A percentile compares a stretch with the other conserved stretches of the same genome.
phyloP scores from a whole-genome alignment of 2,329 filamentous ascomycete genomes.

The Podosphaera xanthii region DNA sequence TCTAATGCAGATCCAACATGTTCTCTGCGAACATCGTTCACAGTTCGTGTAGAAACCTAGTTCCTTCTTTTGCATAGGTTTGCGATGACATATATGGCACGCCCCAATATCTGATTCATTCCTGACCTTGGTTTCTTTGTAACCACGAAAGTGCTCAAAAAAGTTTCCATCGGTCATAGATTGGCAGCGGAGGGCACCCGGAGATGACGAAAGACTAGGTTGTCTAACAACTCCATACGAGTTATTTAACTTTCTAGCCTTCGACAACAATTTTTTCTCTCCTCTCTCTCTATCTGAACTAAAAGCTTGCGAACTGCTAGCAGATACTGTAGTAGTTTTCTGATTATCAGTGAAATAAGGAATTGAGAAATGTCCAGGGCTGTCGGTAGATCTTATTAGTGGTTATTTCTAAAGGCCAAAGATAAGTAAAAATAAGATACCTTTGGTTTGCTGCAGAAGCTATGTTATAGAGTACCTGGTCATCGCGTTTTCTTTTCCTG shows the following conservation, averaged over 20 bases:
- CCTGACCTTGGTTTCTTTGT: background rate
- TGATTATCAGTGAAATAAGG: background rate
- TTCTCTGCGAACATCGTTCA: constrained; percentile 33
- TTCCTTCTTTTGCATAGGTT: constrained; percentile 40
- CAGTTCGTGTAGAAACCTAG: constrained; percentile 44
- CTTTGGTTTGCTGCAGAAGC: no score
- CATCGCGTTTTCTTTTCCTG: background rate
- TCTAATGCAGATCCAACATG: constrained; percentile 47
- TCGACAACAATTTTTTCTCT: background rate
- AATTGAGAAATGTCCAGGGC: background rate
- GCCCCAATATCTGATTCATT: constrained; percentile 19
- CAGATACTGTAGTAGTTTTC: background rate
- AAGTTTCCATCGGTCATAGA: no score
- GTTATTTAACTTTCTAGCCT: background rate
- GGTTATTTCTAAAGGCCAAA: no score
- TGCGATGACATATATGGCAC: constrained; percentile 45
- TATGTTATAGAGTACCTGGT: background rate
- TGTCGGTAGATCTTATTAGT: background rate
- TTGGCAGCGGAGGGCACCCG: background rate
- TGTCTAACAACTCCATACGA: background rate
- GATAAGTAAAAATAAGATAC: no score
- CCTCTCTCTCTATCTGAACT: background rate
- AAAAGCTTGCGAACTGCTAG: background rate
- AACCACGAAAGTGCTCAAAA: background rate
- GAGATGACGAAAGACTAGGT: background rate